A percentile compares a stretch with the other conserved stretches of the same genome.
Conservation (phyloP, 139 green algal species). For the Closterium sp. region DNA sequence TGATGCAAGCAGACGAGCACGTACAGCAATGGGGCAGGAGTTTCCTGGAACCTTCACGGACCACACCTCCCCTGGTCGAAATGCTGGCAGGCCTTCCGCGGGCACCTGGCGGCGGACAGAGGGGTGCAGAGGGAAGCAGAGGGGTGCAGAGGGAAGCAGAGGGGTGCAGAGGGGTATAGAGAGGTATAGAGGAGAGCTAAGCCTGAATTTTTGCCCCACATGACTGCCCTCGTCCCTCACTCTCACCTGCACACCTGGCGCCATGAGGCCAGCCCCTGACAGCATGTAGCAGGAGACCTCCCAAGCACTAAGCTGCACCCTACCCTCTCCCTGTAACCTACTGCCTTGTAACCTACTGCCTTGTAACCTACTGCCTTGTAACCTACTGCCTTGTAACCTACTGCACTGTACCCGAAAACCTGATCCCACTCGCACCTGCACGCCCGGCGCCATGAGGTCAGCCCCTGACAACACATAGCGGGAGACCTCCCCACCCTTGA, state of each 20-base stretch:
- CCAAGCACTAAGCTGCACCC: no score
- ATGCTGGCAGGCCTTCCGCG: constrained; percentile 21
- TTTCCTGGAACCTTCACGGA: constrained; percentile 44
- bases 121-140: background rate
- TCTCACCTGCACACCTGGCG: no score
- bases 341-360: no score
- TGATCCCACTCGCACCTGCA: background rate
- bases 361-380: no score
- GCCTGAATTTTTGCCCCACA: no score
- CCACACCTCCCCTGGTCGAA: constrained; percentile 39
- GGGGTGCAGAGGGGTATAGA: background rate
- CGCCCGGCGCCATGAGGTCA: constrained; percentile 53
- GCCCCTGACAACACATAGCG: constrained; percentile 41
- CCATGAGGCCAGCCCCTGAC: background rate
- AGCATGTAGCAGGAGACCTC: background rate
- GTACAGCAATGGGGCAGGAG: constrained; percentile 45
- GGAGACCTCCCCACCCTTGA: constrained; percentile 41
- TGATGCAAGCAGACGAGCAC: constrained; percentile 1
- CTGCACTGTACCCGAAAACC: no score
- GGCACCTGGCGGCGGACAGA: constrained; percentile 3
- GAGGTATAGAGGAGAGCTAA: no score
- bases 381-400: no score
- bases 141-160: background rate
- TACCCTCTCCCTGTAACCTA: background rate
- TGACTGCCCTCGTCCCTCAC: no score